Evolutionary conservation across 129 eudicot species (phyloP), one percentile per base, ranked within the genome.

Genomic region (Tanacetum coccineum): DNA sequence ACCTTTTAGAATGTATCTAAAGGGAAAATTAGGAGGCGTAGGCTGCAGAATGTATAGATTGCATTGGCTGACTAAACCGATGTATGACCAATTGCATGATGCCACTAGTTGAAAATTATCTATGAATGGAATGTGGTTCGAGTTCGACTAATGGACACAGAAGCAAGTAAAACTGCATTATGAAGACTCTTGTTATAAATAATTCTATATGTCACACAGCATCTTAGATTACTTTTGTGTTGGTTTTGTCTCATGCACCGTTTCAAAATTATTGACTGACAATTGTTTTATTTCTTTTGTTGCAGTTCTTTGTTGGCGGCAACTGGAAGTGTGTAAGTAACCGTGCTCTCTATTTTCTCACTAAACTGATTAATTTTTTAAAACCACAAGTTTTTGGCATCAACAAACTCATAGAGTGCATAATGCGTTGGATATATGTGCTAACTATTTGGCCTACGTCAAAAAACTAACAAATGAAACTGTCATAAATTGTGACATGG

Each of bases 291-390:
- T 59, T 49, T 40, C 46, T 76, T 72, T 61, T 70, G 32, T 66
- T 83, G 77, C 96, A 92, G 98, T 88, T 92, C 92, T 92, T 92
- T 64, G 96, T 92, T 74, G 96, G 98, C 10, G 98, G 98, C 78
- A 92, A 92, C 84, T 88, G 98, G 98, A 92, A 92, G 77, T 92
- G 98, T 82, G 98, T 93, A 93, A 89, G 96, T 82, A 72, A 61
- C 61, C 46, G 9, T 65, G 13, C 59, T 26, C 26, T 57, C 55
- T 26, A 48, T 40, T 71, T 57, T 66, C 57, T 56, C 0, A 2
- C 46, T 6, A n/a, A 25, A 39, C 12, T 9, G 52, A 30, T 30
- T 36, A 46, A 65, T 17, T 30, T 49, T 13, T 4, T 0, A n/a
- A 65, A 26, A 28, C 47, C 26, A 19, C 56, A 44, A 42, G 13